phyloP scores from a whole-genome alignment of 1,139 yeast species.

The Cylindricascospora bacillispora region DNA sequence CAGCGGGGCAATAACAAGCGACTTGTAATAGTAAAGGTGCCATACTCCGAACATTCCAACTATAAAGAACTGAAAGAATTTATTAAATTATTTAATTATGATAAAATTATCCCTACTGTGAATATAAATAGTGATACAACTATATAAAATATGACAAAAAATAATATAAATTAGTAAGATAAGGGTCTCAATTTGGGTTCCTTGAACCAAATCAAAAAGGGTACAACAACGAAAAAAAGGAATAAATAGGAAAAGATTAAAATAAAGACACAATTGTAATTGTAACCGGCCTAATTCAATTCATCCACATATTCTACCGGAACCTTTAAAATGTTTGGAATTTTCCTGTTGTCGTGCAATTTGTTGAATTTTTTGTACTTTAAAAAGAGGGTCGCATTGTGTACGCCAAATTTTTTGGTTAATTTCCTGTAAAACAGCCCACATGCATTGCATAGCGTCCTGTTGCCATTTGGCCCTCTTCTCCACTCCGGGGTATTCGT shows the following conservation, averaged over 20 bases:
- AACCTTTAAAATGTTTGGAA: slow-evolving; percentile 18
- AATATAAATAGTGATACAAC: slow-evolving; percentile 34
- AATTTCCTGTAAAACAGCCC: slow-evolving; percentile 66
- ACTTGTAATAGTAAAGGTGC: slow-evolving; percentile 58
- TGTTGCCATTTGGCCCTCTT: slow-evolving; percentile 64
- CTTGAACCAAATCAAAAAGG: too few relatives aligned
- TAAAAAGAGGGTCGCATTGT: slow-evolving; percentile 22
- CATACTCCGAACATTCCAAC: slow-evolving; percentile 91
- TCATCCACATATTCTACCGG: slow-evolving; percentile 15
- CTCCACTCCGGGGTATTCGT: slow-evolving; percentile 79
- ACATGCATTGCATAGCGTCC: slow-evolving; percentile 72
- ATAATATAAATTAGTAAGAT: too few relatives aligned
- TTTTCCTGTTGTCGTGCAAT: slow-evolving; percentile 20
- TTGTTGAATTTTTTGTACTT: slow-evolving; percentile 16
- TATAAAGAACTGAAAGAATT: slow-evolving; percentile 65
- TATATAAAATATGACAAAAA: too few relatives aligned
- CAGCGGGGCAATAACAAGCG: too few relatives aligned
- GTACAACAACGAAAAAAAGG: too few relatives aligned
- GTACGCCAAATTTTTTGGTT: slow-evolving; percentile 32
- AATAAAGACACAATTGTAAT: too few relatives aligned
- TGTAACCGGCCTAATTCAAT: too few relatives aligned
- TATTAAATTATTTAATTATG: slow-evolving; percentile 38
- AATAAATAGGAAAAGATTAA: too few relatives aligned
- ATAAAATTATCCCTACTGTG: slow-evolving; percentile 68
- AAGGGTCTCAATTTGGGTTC: too few relatives aligned